phyloP scores from a whole-genome alignment of 179 eudicot genomes.

The Heliamphora pulchella region DNA sequence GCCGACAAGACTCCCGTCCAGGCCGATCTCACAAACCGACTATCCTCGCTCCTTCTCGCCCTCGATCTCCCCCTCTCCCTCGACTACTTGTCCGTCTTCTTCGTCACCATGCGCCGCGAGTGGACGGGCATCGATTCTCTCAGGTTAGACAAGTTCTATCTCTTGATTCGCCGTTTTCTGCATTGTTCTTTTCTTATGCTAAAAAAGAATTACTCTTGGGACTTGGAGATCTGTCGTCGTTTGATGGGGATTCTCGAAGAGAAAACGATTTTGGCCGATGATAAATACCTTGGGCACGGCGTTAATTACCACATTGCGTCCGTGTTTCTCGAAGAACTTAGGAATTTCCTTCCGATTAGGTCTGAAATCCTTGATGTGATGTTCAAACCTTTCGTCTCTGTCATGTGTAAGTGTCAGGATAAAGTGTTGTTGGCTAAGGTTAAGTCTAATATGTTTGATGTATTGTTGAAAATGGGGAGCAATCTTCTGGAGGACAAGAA shows the following conservation, averaged over 20 bases:
- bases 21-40: slow-evolving; percentile 42
- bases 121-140: slow-evolving; percentile 75
- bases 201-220: slow-evolving; percentile 47
- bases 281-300: slow-evolving; percentile 55
- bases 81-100: slow-evolving; percentile 46
- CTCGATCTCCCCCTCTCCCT: slow-evolving; percentile 39
- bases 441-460: slow-evolving; percentile 52
- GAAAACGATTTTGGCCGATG: slow-evolving; percentile 38
- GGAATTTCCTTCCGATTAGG: slow-evolving; percentile 48
- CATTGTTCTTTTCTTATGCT: slow-evolving; percentile 42
- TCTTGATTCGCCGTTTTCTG: slow-evolving; percentile 58
- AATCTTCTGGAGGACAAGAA: slow-evolving; percentile 36
- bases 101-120: slow-evolving; percentile 60
- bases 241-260: slow-evolving; percentile 44
- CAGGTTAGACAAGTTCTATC: slow-evolving; percentile 82
- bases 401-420: slow-evolving; percentile 43
- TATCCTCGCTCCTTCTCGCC: slow-evolving; percentile 35
- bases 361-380: slow-evolving; percentile 46
- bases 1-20: slow-evolving; percentile 65
- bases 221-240: slow-evolving; percentile 33
- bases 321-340: slow-evolving; percentile 65
- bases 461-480: slow-evolving; percentile 50
- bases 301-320: slow-evolving; percentile 74
- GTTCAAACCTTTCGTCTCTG: slow-evolving; percentile 48
- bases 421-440: slow-evolving; percentile 64